phyloP scores from a whole-genome alignment of 768 basidiomycete species.

The Phylloporus sp. region DNA sequence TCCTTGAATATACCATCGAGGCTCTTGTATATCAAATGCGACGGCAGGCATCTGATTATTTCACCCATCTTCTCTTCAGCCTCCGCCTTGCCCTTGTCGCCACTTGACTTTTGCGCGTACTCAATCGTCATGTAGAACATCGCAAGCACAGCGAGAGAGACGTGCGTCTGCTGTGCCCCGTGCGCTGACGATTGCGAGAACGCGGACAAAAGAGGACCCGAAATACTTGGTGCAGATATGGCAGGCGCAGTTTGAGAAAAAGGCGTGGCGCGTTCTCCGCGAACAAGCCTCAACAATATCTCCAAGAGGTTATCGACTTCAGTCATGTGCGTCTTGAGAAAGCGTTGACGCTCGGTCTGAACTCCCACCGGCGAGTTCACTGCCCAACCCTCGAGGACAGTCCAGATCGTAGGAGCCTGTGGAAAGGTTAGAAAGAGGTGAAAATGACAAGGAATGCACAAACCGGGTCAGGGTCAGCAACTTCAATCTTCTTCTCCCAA shows the following conservation, averaged over 20 bases:
- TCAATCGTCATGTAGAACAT: conserved; percentile 83
- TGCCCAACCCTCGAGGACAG: conserved; percentile 87
- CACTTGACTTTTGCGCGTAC: conserved; percentile 68
- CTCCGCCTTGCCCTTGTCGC: conserved; percentile 62
- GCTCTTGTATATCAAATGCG: conserved; percentile 83
- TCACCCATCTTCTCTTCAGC: conserved; percentile 78
- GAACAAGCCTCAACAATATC: conserved; percentile 85
- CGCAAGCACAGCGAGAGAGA: conserved; percentile 88
- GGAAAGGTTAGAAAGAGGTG: conserved; percentile 2
- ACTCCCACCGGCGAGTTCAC: conserved; percentile 75
- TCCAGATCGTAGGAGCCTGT: conserved; percentile 89
- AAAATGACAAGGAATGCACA: conserved; percentile 28
- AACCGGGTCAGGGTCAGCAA: conserved; percentile 94
- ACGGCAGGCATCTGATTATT: conserved; percentile 85
- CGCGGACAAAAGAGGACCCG: conserved; percentile 67
- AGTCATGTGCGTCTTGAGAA: conserved; percentile 83
- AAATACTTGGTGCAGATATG: conserved; percentile 56
- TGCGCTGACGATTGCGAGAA: conserved; percentile 74
- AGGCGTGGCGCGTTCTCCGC: conserved; percentile 77
- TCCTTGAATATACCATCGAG: conserved; percentile 95
- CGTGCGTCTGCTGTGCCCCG: conserved; percentile 87
- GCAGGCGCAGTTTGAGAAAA: conserved; percentile 60
- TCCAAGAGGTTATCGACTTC: conserved; percentile 88
- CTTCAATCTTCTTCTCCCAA: conserved; percentile 92
- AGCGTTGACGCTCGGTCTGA: conserved; percentile 74